Base-by-base conservation (phyloP, 768 basidiomycete genomes). In the Trametes coccinea region DNA sequence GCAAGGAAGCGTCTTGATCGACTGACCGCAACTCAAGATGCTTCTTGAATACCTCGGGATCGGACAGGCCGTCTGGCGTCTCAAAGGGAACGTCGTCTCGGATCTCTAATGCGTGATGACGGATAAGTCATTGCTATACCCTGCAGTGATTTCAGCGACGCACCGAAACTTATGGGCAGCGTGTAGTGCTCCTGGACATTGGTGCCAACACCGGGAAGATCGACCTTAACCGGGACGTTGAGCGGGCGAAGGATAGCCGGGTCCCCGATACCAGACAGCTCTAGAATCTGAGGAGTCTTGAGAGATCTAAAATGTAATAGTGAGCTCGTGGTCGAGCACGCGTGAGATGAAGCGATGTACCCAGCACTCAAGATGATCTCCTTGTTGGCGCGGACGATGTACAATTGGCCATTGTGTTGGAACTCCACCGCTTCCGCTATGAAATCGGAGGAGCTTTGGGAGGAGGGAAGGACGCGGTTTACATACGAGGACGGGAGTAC, bases 261-360 rank as follows among this genome's bases (percentile, higher is more conserved):
- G 46, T 78, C 70, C 39, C 82, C 83, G 53, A 84, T 78, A 31
- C 83, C 83, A 14, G 77, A 79, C 4, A 82, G 73, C 67, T 83
- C 78, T 10, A 84, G 76, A 9, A 84, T 66, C 59, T 81, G 79
- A 9, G 81, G 76, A 3, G 77, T 76, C 62, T 79, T 76, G 46
- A 82, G 67, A 0, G 80, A 70, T 6, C 82, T 80, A 22, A 22
- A 22, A 22, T 22, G 52, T 69, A 1, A 34, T 29, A 41, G 17
- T 69, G 10, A 49, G 46, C 67, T 69, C 48, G 22, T 22, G 22
- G 22, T 22, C 22, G 22, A 22, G 22, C 22, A 22, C 22, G 22
- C 22, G 22, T 22, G 22, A 22, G 22, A 22, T 22, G 22, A 22
- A 22, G 22, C 22, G 22, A 22, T 22, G 22, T 37, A 73, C 75